Percentiles rank a stretch among this genome's conserved stretches.
Evolutionary conservation across 805 yeast genomes (phyloP).

Genomic region (Wickerhamiella occidentalis): DNA sequence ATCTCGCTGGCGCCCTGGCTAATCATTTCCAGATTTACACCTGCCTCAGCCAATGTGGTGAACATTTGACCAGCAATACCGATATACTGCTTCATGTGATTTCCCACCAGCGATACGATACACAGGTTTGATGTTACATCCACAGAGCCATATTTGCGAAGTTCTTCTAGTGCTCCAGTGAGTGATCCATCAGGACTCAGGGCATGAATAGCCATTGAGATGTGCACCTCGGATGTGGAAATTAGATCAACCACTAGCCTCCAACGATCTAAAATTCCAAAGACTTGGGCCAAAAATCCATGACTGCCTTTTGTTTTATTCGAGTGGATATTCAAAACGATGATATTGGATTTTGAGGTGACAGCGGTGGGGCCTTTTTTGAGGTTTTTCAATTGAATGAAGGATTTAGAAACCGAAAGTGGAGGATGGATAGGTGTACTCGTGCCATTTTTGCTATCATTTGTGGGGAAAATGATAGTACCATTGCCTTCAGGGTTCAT

Average conservation of each 20-base stretch:
- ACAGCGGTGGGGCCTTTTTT: conserved; percentile 67
- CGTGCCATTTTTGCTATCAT: conserved; percentile 73
- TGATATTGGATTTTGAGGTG: conserved; percentile 85
- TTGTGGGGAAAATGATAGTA: conserved; percentile 87
- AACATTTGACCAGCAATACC: conserved; percentile 98
- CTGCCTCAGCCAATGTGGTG: conserved; percentile 81
- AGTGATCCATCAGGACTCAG: conserved; percentile 46
- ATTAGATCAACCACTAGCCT: conserved; percentile 87
- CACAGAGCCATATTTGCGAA: conserved; percentile 71
- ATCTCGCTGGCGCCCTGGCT: conserved; percentile 97
- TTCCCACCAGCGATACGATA: conserved; percentile 88
- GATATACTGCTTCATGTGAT: conserved; percentile 90
- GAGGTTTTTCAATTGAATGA: conserved; percentile 38
- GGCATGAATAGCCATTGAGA: conserved; percentile 90
- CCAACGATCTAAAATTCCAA: conserved; percentile 71
- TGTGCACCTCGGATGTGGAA: conserved; percentile 95
- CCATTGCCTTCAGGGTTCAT: conserved; percentile 89
- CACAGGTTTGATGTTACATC: conserved; percentile 82
- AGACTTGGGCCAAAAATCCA: conserved; percentile 87
- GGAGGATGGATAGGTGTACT: conserved; percentile 94
- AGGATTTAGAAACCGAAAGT: conserved; percentile 36
- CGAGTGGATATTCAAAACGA: conserved; percentile 85
- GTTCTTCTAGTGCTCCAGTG: conserved; percentile 62
- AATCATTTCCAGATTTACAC: conserved; percentile 93
- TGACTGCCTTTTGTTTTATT: conserved; percentile 86